Percentiles rank a stretch among this genome's conserved stretches.
Conservation (phyloP, 2,329 filamentous ascomycete species). For the Blumeriella jaapii region DNA sequence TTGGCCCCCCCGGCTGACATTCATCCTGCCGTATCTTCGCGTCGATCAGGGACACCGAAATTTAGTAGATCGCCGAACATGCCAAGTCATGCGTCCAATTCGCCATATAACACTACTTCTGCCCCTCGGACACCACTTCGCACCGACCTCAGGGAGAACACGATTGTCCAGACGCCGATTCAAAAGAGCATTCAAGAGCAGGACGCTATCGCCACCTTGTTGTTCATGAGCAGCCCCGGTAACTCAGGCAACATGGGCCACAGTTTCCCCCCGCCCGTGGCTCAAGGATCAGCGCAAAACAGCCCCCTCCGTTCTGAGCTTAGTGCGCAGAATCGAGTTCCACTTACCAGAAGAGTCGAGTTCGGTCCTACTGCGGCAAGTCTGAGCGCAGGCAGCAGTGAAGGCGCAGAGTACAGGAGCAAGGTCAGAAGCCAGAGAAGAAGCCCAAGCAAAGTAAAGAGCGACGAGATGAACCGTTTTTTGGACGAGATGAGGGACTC, state of each 20-base stretch:
- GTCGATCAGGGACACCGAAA: conserved; percentile 23
- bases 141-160: conserved; percentile 14
- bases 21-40: conserved; percentile 19
- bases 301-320: conserved; percentile 27
- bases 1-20: conserved; percentile 31
- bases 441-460: conserved; percentile 9
- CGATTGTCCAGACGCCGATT: conserved; percentile 44
- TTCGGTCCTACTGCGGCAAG: conserved; percentile 17
- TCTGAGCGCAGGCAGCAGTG: conserved; percentile 15
- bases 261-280: conserved; percentile 34
- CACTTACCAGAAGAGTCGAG: conserved; percentile 19
- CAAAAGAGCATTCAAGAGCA: conserved; percentile 63
- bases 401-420: conserved; percentile 16
- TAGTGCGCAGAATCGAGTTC: conserved; percentile 11
- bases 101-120: conserved; percentile 13
- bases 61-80: conserved; percentile 24
- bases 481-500: conserved; percentile 26
- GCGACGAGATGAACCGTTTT: conserved; percentile 24
- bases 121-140: conserved; percentile 21
- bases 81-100: conserved; percentile 20
- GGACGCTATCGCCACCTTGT: conserved; percentile 67
- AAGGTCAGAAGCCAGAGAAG: conserved; percentile 11
- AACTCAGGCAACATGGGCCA: conserved; percentile 55
- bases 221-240: conserved; percentile 73
- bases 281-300: conserved; percentile 21